Conservation (phyloP, 352 stramenopile species). For the Peronospora belbahrii region DNA sequence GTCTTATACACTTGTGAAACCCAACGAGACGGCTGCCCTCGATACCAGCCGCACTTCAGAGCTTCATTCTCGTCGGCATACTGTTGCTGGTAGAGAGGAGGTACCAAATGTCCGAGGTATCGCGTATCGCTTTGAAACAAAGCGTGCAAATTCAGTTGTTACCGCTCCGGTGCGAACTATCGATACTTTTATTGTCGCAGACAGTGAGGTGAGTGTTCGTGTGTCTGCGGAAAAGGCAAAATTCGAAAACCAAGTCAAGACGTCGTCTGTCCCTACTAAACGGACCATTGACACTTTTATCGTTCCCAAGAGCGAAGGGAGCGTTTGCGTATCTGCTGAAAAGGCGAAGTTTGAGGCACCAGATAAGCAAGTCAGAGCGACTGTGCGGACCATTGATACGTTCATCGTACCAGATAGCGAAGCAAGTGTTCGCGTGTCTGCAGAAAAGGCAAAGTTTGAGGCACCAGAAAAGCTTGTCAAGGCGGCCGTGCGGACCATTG, state of each 20-base stretch:
- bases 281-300: slow-evolving; percentile 29
- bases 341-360: slow-evolving; percentile 33
- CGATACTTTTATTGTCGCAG: slow-evolving; percentile 26
- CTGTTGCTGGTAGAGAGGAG: slow-evolving; percentile 5
- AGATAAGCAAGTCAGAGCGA: slow-evolving; percentile 25
- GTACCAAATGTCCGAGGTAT: slow-evolving; percentile 36
- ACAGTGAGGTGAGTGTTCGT: slow-evolving; percentile 25
- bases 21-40: not conserved
- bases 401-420: slow-evolving; percentile 23
- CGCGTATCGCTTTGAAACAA: slow-evolving; percentile 54
- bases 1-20: slow-evolving; percentile 8
- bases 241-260: slow-evolving; percentile 21
- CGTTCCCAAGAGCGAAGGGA: slow-evolving; percentile 17
- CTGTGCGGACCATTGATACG: slow-evolving; percentile 21
- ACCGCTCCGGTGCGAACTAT: slow-evolving; percentile 23
- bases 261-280: slow-evolving; percentile 14
- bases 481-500: slow-evolving; percentile 6
- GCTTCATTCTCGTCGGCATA: slow-evolving; percentile 11
- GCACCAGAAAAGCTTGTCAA: slow-evolving; percentile 26
- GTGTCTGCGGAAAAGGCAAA: slow-evolving; percentile 28
- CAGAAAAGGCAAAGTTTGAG: slow-evolving; percentile 27
- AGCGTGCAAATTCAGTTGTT: slow-evolving; percentile 47
- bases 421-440: slow-evolving; percentile 22
- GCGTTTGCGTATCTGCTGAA: slow-evolving; percentile 24
- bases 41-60: slow-evolving; percentile 2